These are phyloP conservation scores for Echeveria elegans DNA, from an alignment of 164 flowering plant species.

Conservation along the genomic window DNA sequence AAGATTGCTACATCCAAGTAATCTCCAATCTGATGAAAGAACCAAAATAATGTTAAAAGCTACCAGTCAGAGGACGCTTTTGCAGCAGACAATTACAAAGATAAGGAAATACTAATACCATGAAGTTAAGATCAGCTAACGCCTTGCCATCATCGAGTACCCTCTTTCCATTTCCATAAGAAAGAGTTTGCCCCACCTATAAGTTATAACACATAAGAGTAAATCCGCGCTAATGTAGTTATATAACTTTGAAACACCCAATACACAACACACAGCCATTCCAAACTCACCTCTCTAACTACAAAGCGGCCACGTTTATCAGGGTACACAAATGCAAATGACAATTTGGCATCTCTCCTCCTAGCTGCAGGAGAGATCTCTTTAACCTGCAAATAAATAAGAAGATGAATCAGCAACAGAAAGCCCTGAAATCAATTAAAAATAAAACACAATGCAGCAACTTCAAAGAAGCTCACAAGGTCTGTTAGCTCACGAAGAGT, in stretches of 20 bases:
- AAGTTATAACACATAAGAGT: not conserved
- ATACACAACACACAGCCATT: too few relatives aligned
- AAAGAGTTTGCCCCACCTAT: conserved; percentile 79
- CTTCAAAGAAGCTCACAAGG: conserved; percentile 34
- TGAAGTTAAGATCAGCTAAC: conserved; percentile 63
- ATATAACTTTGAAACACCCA: too few relatives aligned
- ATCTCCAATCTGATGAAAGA: conserved; percentile 67
- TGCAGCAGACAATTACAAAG: not conserved
- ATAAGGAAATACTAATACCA: conserved; percentile 31
- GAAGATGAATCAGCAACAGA: not conserved
- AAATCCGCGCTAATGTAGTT: not conserved
- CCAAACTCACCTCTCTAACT: conserved; percentile 49
- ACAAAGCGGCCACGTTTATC: conserved; percentile 70
- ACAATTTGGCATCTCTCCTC: conserved; percentile 79
- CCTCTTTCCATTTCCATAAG: conserved; percentile 56
- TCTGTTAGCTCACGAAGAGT: conserved; percentile 92
- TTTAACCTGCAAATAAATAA: conserved; percentile 48
- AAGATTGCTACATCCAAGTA: conserved; percentile 91
- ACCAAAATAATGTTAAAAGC: not conserved
- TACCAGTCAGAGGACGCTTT: not conserved
- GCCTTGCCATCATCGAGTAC: conserved; percentile 53
- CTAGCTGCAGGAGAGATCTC: conserved; percentile 94
- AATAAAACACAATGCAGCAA: not conserved
- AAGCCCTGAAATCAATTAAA: too few relatives aligned
- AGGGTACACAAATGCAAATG: conserved; percentile 96